Percentiles rank a stretch among this genome's conserved stretches.
Conservation (phyloP, 225 moss, liverwort and hornwort species). For the Bryoerythrophyllum caledonicum region DNA sequence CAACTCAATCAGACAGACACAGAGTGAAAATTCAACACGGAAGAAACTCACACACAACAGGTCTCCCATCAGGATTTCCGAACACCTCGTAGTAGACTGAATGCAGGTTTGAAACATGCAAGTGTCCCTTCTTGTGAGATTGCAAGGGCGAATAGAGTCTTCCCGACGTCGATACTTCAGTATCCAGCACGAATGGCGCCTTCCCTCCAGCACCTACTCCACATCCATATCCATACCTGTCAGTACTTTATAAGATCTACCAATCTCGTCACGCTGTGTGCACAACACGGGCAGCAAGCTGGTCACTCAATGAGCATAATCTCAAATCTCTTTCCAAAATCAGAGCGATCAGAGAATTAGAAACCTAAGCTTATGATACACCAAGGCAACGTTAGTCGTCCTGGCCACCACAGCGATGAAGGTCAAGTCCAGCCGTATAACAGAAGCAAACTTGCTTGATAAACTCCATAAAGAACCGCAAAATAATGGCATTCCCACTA, state of each 20-base stretch:
- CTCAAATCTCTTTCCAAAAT: constrained; percentile 1
- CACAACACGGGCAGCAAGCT: constrained; percentile 15
- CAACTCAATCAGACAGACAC: neutral
- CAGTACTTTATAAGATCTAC: constrained; percentile 9
- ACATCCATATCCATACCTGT: constrained; percentile 14
- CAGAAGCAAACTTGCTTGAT: too few relatives aligned
- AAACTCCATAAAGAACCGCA: too few relatives aligned
- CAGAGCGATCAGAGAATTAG: neutral
- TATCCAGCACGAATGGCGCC: constrained; percentile 26
- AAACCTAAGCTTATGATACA: neutral
- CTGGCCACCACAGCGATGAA: neutral
- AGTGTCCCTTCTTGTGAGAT: constrained; percentile 57
- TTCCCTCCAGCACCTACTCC: constrained; percentile 41
- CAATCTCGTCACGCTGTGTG: constrained; percentile 1
- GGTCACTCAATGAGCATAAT: neutral
- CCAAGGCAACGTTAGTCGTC: neutral
- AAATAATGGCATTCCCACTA: too few relatives aligned
- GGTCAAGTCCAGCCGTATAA: neutral
- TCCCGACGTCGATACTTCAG: constrained; percentile 53
- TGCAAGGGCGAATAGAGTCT: constrained; percentile 47
- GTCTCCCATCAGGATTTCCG: constrained; percentile 64
- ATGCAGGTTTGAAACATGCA: constrained; percentile 66
- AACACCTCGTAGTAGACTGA: constrained; percentile 76
- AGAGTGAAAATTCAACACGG: constrained; percentile 13
- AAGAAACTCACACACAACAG: constrained; percentile 68